phyloP scores from a whole-genome alignment of 176 grass and related monocot species.

The Tillandsia leiboldiana region DNA sequence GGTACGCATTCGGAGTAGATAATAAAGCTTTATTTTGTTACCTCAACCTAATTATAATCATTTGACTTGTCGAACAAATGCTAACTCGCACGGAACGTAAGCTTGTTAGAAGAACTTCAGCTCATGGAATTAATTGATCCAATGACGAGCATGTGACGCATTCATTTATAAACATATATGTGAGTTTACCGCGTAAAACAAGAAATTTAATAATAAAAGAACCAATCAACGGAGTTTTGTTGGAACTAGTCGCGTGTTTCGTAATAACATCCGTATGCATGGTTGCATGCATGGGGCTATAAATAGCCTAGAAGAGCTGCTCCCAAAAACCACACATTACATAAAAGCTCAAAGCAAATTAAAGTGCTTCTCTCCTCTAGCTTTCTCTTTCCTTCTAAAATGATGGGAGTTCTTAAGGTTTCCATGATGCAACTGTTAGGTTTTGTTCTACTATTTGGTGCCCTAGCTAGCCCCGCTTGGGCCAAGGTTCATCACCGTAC shows the following conservation, averaged over 20 bases:
- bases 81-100: neutral
- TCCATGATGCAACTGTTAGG: conserved; percentile 12
- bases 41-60: too few species aligned
- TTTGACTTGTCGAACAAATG: neutral
- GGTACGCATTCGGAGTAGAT: neutral
- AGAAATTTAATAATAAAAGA: too few species aligned
- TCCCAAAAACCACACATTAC: neutral
- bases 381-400: conserved; percentile 2
- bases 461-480: conserved; percentile 3
- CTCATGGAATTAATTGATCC: too few species aligned
- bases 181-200: too few species aligned
- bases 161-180: neutral
- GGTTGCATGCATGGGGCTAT: too few species aligned
- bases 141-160: neutral
- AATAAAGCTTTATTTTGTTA: neutral
- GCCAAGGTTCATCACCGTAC: conserved; percentile 15
- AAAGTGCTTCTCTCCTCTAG: conserved; percentile 1
- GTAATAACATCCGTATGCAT: too few species aligned
- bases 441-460: conserved; percentile 11
- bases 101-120: neutral
- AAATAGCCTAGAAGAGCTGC: neutral
- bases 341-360: neutral
- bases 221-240: too few species aligned
- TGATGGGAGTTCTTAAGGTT: conserved; percentile 10
- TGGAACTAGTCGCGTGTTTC: too few species aligned